These are phyloP conservation scores for Acanthochlamys bracteata DNA, from an alignment of 106 monocot genomes.

Conservation along the genomic window DNA sequence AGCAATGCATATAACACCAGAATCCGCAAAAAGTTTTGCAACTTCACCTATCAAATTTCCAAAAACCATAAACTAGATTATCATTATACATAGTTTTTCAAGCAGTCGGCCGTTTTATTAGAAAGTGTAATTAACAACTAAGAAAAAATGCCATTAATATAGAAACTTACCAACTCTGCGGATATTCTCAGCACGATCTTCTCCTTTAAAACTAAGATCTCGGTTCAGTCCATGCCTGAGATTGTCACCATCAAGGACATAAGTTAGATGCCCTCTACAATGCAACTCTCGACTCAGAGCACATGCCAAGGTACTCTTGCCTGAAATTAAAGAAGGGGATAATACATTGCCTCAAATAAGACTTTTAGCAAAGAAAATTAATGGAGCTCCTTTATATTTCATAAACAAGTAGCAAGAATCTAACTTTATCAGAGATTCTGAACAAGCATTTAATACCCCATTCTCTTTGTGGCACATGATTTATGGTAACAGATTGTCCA, in stretches of 20 bases:
- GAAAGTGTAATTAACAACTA: neutral
- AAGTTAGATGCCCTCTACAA: constrained; percentile 55
- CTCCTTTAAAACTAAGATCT: constrained; percentile 74
- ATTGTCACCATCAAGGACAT: constrained; percentile 96
- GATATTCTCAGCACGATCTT: constrained; percentile 90
- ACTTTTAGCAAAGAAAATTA: too few species aligned
- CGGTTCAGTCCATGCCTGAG: constrained; percentile 89
- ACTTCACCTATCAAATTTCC: constrained; percentile 51
- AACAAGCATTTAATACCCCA: too few species aligned
- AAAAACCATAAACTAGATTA: neutral
- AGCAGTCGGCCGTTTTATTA: neutral
- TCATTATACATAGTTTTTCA: neutral
- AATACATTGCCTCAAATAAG: too few species aligned
- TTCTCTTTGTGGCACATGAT: too few species aligned
- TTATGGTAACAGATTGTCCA: too few species aligned
- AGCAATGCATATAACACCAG: constrained; percentile 88
- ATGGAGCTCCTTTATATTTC: too few species aligned
- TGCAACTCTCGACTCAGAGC: constrained; percentile 72
- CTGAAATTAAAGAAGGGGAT: constrained; percentile 20
- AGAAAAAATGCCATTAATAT: neutral
- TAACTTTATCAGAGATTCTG: too few species aligned
- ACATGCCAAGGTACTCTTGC: constrained; percentile 93
- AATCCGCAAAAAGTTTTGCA: constrained; percentile 94
- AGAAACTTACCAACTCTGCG: constrained; percentile 69
- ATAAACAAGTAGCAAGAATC: too few species aligned